Percentiles rank a stretch among this genome's conserved stretches.
Evolutionary conservation across 768 basidiomycete genomes (phyloP).

Genomic region (Suillus subalutaceus): DNA sequence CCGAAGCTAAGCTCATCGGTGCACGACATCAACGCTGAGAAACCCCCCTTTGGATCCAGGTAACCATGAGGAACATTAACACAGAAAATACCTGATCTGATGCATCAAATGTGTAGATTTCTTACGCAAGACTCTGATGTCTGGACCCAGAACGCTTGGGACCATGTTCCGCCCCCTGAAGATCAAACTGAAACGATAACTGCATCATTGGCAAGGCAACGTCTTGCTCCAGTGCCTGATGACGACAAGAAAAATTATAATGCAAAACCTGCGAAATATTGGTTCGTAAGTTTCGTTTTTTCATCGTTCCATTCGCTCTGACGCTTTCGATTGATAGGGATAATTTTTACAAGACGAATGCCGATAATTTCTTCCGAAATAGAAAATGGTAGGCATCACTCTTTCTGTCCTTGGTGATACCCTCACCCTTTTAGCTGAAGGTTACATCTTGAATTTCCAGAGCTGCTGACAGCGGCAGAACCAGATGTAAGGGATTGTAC

Average conservation of each 20-base stretch:
- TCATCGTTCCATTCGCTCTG: slow-evolving; percentile 28
- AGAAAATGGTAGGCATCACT: slow-evolving; percentile 69
- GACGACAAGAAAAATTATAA: slow-evolving; percentile 75
- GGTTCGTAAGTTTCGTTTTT: slow-evolving; percentile 46
- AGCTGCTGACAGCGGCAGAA: slow-evolving; percentile 71
- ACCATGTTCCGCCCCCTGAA: slow-evolving; percentile 82
- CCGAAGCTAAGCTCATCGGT: slow-evolving; percentile 62
- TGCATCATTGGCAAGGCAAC: slow-evolving; percentile 71
- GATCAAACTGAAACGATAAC: slow-evolving; percentile 80
- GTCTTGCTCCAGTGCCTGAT: slow-evolving; percentile 68
- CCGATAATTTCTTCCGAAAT: slow-evolving; percentile 91
- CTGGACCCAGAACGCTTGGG: slow-evolving; percentile 91
- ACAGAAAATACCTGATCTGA: slow-evolving; percentile 9
- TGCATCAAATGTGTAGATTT: slow-evolving; percentile 47
- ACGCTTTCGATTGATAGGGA: slow-evolving; percentile 63
- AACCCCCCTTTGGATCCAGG: slow-evolving; percentile 77
- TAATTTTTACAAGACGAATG: slow-evolving; percentile 87
- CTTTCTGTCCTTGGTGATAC: neutral
- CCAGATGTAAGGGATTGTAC: slow-evolving; percentile 51
- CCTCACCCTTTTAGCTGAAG: slow-evolving; percentile 35
- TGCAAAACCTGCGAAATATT: slow-evolving; percentile 71
- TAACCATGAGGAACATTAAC: slow-evolving; percentile 26
- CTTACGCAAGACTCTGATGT: slow-evolving; percentile 71
- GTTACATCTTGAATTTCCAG: slow-evolving; percentile 95
- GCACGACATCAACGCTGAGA: slow-evolving; percentile 53